Base-by-base conservation (phyloP, 2,329 filamentous ascomycete species). In the Xylariaceae sp. region DNA sequence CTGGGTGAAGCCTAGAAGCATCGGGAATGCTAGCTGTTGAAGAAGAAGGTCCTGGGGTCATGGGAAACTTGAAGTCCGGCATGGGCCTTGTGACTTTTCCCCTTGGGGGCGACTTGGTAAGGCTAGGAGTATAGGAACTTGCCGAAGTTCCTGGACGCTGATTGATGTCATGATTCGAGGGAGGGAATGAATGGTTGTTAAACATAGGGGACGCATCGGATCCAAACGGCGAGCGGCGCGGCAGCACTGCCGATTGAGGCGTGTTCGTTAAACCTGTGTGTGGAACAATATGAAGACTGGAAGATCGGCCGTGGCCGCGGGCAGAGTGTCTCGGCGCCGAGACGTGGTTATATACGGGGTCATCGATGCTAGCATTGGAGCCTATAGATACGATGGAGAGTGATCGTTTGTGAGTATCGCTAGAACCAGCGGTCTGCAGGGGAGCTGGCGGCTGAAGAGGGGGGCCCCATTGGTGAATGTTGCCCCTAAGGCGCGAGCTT, bases 301-400 rank as follows among this genome's bases (percentile, higher is more conserved):
- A 85, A 44, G 91, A 91, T 55, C 92, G 82, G 52, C 81, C 85
- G 77, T 96, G 92, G 3, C 87, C 83, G 66, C 85, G 84, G 15
- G 69, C 71, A 17, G 84, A 81, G 55, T 84, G 80, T 65, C 76
- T 73, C 37, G 69, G 62, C 1, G 75, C 69, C 11, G 72, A 66
- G 34, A 81, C 78, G 63, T 77, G 78, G 58, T 72, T 73, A 53
- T 76, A 74, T 17, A 68, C 65, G 49, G 78, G 74, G 18, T 82
- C 81, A 47, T 78, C 74, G 17, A 76, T 74, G 35, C 75, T 77
- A 44, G 76, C 75, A 65, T 78, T 68, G 17, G 84, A 84, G 9
- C 87, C 88, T 66, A 93, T 84, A 8, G 90, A 93, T 51, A 93
- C 85, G 64, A 94, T 93, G 15, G 90, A 94, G 35, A 94, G 81